phyloP scores from a whole-genome alignment of 345 rosid species.

The Syzygium aromaticum region DNA sequence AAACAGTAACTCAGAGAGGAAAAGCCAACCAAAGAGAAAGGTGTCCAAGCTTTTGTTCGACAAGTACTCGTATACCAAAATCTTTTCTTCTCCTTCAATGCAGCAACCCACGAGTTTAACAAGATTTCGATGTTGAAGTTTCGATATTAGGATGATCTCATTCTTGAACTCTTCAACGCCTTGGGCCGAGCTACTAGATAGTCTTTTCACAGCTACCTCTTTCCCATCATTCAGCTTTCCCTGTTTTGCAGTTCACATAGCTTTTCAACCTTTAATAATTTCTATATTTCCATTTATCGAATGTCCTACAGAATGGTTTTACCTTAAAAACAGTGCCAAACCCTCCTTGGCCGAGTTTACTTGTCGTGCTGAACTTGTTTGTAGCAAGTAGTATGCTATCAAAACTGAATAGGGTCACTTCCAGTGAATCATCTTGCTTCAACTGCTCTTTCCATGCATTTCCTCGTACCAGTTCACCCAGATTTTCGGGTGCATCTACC shows the following conservation, averaged over 20 bases:
- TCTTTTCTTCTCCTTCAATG: slow-evolving; percentile 40
- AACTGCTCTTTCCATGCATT: not conserved
- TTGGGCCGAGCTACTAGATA: slow-evolving; percentile 47
- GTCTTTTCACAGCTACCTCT: slow-evolving; percentile 56
- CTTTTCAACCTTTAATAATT: not conserved
- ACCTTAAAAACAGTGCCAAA: slow-evolving; percentile 6
- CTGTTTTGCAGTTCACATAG: slow-evolving; percentile 6
- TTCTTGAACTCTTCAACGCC: slow-evolving; percentile 50
- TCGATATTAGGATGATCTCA: slow-evolving; percentile 43
- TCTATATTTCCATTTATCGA: not conserved
- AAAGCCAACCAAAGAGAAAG: slow-evolving; percentile 7
- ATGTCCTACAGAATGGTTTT: not conserved
- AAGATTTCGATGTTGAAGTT: slow-evolving; percentile 55
- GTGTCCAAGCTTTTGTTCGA: not conserved
- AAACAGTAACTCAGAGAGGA: not conserved
- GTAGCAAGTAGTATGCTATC: not conserved
- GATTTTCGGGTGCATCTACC: not conserved
- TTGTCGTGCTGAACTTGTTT: not conserved
- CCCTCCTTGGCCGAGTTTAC: slow-evolving; percentile 6
- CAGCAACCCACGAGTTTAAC: slow-evolving; percentile 60
- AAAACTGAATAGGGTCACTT: not conserved
- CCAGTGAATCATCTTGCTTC: not conserved
- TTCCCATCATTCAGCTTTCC: slow-evolving; percentile 32
- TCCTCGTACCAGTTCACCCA: not conserved
- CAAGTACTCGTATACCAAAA: slow-evolving; percentile 38